Base-by-base conservation (phyloP, 345 rosid genomes). In the Physaria fendleri region DNA sequence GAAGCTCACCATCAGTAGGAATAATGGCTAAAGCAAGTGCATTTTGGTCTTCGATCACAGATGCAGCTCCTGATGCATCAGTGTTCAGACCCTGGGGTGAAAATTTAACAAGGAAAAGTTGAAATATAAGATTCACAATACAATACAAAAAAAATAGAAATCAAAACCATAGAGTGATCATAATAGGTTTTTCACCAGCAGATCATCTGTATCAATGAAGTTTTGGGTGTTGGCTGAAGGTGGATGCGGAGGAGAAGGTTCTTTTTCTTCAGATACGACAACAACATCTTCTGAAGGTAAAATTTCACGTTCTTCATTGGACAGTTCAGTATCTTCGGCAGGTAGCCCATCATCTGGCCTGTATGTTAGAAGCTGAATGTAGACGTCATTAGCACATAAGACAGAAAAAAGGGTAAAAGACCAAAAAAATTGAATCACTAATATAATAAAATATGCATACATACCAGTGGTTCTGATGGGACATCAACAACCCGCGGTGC, bases 1-100 rank as follows among this genome's bases (percentile, higher is more conserved):
- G 30, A 71, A 29, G 64, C 56, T 95, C 76, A 41, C 82, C 71
- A 73, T 85, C 97, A 16, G 75, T 34, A 30, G 95, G 74, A 47
- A 94, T 78, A 53, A 94, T 85, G 71, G 97, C 99, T 64, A 94
- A 72, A 66, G 99, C 91, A 71, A 87, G 75, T 42, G 99, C 97
- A 64, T 94, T 90, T 52, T 81, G 80, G 65, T 90, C 89, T 67
- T 94, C 97, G 33, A 94, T 87, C 12, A 78, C 81, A 18, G 81
- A 78, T 61, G 95, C 95, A 81, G n/a, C n/a, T 72, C 57, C 41
- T 84, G 67, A n/a, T n/a, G 66, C 47, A 11, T 43, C 24, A 72
- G 56, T 59, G 74, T 70, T 73, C 76, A 94, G 77, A 67, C 95
- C 99, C 97, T 94, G 80, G 45, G 44, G 23, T 53, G 37, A 62